These are phyloP conservation scores for Yamadazyma taylorii DNA, from an alignment of 1,139 yeast genomes.

Conservation along the genomic window DNA sequence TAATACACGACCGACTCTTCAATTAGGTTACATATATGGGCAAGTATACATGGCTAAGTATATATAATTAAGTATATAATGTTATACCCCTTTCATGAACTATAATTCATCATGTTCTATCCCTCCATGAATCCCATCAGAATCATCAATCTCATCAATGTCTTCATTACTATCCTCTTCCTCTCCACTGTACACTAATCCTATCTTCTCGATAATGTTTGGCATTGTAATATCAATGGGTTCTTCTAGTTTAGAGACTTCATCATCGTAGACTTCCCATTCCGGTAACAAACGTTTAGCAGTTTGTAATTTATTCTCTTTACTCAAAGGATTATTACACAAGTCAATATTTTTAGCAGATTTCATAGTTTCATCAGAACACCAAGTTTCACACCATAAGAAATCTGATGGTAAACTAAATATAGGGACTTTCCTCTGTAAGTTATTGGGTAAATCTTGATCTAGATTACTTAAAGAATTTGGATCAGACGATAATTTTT, in stretches of 20 bases:
- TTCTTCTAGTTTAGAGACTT: conserved; percentile 26
- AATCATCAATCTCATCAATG: conserved; percentile 5
- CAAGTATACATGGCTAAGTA: no score
- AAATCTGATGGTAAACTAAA: conserved; percentile 77
- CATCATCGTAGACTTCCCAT: conserved; percentile 66
- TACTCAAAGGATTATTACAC: conserved; percentile 79
- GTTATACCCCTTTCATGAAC: no score
- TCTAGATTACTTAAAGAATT: conserved; percentile 79
- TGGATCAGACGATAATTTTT: conserved; percentile 75
- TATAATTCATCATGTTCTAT: no score
- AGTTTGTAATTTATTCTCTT: conserved; percentile 71
- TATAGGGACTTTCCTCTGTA: conserved; percentile 69
- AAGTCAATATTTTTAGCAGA: conserved; percentile 78
- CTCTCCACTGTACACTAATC: neutral
- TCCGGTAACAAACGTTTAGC: conserved; percentile 78
- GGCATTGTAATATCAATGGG: neutral
- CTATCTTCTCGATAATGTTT: conserved; percentile 1
- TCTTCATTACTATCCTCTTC: conserved; percentile 3
- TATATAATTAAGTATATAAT: no score
- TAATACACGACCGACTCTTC: no score
- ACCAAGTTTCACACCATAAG: conserved; percentile 96
- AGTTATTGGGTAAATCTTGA: conserved; percentile 87
- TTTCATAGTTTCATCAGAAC: conserved; percentile 59
- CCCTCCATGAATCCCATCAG: conserved; percentile 14
- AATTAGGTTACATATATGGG: no score